These are phyloP conservation scores for Letharia lupina DNA, from an alignment of 495 filamentous ascomycete species.

Conservation along the genomic window DNA sequence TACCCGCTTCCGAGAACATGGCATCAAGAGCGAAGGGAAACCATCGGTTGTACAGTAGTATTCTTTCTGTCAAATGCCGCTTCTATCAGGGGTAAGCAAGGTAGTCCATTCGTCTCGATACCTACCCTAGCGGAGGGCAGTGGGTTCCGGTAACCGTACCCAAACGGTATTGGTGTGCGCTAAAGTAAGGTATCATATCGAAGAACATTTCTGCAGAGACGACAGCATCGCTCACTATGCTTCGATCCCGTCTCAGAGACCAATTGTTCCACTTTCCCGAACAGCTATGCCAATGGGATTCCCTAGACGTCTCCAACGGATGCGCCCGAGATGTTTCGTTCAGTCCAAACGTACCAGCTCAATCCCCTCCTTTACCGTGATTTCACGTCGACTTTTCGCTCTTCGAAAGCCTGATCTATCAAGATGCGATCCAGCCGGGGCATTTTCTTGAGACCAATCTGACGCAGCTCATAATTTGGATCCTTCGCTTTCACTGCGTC, in stretches of 20 bases:
- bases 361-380: not conserved
- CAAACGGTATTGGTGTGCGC: too few species aligned
- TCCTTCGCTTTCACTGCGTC: not conserved
- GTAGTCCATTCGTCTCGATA: not conserved
- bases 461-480: not conserved
- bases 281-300: not conserved
- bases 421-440: constrained; percentile 1
- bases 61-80: not conserved
- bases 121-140: not conserved
- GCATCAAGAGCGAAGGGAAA: not conserved
- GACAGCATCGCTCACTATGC: not conserved
- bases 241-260: not conserved
- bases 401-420: not conserved
- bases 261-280: not conserved
- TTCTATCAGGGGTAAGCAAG: not conserved
- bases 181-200: not conserved
- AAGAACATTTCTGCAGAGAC: not conserved
- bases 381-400: not conserved
- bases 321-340: not conserved
- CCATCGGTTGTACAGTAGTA: not conserved
- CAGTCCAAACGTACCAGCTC: not conserved
- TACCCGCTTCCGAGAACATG: not conserved
- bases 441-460: not conserved
- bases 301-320: not conserved
- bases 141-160: too few species aligned